Conservation (phyloP, 2,329 filamentous ascomycete species). For the Ophiostoma ulmi region DNA sequence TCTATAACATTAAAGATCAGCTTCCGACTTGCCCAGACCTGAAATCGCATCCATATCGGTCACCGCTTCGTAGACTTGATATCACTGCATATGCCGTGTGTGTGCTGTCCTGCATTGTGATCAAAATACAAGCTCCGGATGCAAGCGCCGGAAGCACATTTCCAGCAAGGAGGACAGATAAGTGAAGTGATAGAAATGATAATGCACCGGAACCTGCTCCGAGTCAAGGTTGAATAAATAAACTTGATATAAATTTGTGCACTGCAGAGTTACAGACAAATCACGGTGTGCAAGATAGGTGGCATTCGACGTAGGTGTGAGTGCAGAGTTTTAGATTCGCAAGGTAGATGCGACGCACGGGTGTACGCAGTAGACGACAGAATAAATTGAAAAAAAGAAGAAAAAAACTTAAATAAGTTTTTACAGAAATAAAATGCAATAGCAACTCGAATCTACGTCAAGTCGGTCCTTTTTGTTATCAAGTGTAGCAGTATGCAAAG, state of each 20-base stretch:
- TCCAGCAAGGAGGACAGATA: not conserved
- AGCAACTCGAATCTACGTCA: not conserved
- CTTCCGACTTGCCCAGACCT: not conserved
- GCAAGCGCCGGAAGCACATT: not conserved
- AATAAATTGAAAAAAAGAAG: not conserved
- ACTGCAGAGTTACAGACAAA: not conserved
- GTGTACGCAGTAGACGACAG: not conserved
- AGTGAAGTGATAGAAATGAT: not conserved
- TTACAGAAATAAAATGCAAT: not conserved
- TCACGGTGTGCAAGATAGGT: not conserved
- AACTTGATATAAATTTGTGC: not conserved
- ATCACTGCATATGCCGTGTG: not conserved
- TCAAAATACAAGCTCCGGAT: not conserved
- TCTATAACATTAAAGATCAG: not conserved
- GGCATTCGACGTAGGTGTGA: not conserved
- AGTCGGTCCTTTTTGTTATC: constrained; percentile 1
- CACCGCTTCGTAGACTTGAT: not conserved
- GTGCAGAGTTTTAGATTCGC: not conserved
- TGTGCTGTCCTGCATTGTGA: not conserved
- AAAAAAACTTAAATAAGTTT: not conserved
- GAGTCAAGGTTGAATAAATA: not conserved
- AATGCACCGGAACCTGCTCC: not conserved
- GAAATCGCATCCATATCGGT: not conserved
- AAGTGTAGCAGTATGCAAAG: not conserved
- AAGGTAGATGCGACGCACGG: not conserved